Conservation (phyloP, 345 rosid species). For the Eucalyptus regnans region DNA sequence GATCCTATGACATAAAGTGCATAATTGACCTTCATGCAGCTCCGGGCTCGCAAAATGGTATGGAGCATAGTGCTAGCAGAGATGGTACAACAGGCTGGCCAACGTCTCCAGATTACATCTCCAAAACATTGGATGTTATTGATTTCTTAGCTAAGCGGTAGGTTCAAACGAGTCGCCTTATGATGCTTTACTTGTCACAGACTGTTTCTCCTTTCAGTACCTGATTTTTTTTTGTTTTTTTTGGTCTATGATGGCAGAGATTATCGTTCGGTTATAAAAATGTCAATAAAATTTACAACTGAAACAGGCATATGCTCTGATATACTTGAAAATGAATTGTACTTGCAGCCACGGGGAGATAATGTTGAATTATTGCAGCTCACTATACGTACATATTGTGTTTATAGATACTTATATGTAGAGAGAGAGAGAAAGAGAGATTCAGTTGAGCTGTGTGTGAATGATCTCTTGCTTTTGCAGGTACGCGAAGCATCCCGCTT, state of each 20-base stretch:
- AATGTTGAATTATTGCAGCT: neutral
- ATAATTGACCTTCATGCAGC: conserved; percentile 83
- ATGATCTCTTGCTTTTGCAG: conserved; percentile 8
- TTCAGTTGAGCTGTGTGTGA: neutral
- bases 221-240: neutral
- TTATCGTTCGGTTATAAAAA: neutral
- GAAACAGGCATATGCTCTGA: neutral
- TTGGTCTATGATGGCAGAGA: neutral
- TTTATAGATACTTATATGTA: neutral
- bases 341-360: neutral
- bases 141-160: conserved; percentile 72
- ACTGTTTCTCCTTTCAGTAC: neutral
- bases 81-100: conserved; percentile 60
- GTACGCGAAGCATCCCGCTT: conserved; percentile 46
- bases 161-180: conserved; percentile 8
- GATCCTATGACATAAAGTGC: conserved; percentile 53
- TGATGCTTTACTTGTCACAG: neutral
- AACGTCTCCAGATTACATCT: conserved; percentile 30
- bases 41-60: conserved; percentile 75
- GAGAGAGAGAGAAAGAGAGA: neutral
- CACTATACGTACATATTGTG: neutral
- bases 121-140: conserved; percentile 47
- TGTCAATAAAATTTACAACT: neutral
- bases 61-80: conserved; percentile 73
- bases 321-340: neutral